Evolutionary conservation across 129 eudicot genomes (phyloP).

Genomic region (Smallanthus sonchifolius): DNA sequence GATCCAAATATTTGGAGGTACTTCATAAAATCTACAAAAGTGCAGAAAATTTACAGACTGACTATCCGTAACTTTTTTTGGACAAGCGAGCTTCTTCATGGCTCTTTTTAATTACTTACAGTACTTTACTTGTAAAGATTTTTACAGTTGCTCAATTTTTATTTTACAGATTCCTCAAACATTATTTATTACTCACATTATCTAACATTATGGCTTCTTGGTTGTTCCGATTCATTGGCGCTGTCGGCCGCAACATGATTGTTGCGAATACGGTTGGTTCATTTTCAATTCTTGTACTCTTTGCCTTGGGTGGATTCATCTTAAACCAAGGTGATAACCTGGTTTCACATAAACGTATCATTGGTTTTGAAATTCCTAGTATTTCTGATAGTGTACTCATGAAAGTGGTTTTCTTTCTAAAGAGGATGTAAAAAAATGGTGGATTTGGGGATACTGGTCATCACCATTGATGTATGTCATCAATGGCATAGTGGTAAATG

Average conservation of each 20-base stretch:
- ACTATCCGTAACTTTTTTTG: neutral
- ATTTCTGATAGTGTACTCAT: neutral
- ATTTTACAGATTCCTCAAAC: slow-evolving; percentile 58
- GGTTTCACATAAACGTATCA: neutral
- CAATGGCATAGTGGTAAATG: slow-evolving; percentile 26
- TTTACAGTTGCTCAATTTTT: neutral
- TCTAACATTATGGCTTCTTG: slow-evolving; percentile 69
- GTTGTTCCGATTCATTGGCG: slow-evolving; percentile 65
- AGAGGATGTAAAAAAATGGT: slow-evolving; percentile 28
- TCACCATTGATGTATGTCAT: slow-evolving; percentile 33
- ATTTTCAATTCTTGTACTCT: slow-evolving; percentile 48
- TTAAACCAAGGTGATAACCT: slow-evolving; percentile 63
- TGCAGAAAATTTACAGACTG: neutral
- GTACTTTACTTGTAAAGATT: neutral
- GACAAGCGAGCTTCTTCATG: no score
- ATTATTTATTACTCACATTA: slow-evolving; percentile 45
- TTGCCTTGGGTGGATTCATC: slow-evolving; percentile 80
- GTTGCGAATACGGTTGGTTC: slow-evolving; percentile 87
- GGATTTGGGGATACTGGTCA: slow-evolving; percentile 36
- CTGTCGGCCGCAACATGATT: slow-evolving; percentile 66
- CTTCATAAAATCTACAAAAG: neutral
- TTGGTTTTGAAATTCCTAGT: neutral
- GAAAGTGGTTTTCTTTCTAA: neutral
- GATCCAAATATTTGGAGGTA: slow-evolving; percentile 72
- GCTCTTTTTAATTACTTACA: no score